phyloP scores from a whole-genome alignment of 2,329 filamentous ascomycete genomes.

The Juglanconis juglandina region DNA sequence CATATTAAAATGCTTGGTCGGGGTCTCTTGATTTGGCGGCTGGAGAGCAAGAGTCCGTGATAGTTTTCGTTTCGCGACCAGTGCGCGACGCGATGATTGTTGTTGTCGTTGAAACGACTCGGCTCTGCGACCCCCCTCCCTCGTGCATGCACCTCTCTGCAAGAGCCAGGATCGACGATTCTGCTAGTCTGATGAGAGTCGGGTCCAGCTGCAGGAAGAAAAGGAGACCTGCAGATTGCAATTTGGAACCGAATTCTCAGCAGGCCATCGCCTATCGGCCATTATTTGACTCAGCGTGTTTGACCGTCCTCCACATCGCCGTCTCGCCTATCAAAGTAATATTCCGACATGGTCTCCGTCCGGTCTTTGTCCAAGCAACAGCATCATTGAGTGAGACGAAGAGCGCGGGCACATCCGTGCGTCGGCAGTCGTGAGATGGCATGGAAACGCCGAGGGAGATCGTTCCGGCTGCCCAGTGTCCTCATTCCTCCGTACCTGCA shows the following conservation, averaged over 20 bases:
- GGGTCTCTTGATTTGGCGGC: neutral
- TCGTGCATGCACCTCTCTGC: slow-evolving; percentile 8
- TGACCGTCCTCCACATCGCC: neutral
- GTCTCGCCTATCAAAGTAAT: neutral
- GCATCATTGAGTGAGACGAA: neutral
- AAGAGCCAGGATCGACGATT: slow-evolving; percentile 7
- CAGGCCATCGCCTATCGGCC: neutral
- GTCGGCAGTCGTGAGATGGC: slow-evolving; percentile 10
- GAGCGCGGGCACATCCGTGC: neutral
- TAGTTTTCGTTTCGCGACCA: neutral
- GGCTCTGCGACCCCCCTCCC: neutral
- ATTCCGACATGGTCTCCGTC: neutral
- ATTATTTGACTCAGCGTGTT: neutral
- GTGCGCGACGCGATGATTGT: neutral
- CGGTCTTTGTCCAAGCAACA: neutral
- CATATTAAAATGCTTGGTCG: neutral
- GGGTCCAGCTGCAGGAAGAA: slow-evolving; percentile 12
- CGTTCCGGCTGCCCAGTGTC: neutral
- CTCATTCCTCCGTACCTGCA: neutral
- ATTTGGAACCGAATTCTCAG: slow-evolving; percentile 5
- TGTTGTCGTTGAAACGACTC: neutral
- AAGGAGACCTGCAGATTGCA: slow-evolving; percentile 18
- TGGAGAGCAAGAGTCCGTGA: neutral
- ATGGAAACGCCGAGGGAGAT: slow-evolving; percentile 7
- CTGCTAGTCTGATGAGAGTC: neutral